Base-by-base conservation (phyloP, 108 stramenopile genomes). In the Nannochloropsis salina region DNA sequence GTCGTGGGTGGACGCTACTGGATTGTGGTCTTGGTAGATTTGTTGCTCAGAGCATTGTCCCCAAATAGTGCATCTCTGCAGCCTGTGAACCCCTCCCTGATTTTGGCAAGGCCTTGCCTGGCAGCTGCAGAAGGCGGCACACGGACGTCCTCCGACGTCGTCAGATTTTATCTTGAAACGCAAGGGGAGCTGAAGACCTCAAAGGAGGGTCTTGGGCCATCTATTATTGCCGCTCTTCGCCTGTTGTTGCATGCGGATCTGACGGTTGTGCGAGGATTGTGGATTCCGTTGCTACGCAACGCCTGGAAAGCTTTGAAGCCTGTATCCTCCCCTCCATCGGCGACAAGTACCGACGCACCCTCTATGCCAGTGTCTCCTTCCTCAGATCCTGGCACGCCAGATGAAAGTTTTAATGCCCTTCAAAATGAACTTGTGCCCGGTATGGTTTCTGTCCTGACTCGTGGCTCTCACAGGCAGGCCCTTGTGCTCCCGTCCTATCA, bases 231-330 rank as follows among this genome's bases (percentile, higher is more conserved):
- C 18, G 83, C 89, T 1, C 80, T 89, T 41, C 89, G 86, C 3
- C 82, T 81, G 43, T 85, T 89, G 44, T 42, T 89, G n/a, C 85
- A 89, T 44, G 89, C 86, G 12, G 89, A 89, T 42, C 74, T 89
- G 5, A 42, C 80, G 41, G 42, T 89, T 40, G 89, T 85, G 9
- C 82, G 86, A 40, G 79, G 43, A 31, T 82, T 86, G 12, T 85
- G 85, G 85, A 80, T 61, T 9, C 79, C 82, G 5, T 42, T 82
- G 44, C 61, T 89, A 41, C 74, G 31, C 10, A 41, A 80, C 81
- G 89, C 89, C 9, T 89, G 89, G 89, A 18, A 20, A 9, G 45
- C 83, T 15, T 83, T 89, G 45, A 43, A 20, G n/a, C 81, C 8
- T 0, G 40, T n/a, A 40, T 12, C 3, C n/a, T 6, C 80, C 21